Conservation (phyloP, 345 rosid genomes). For the Carallia pectinifolia region DNA sequence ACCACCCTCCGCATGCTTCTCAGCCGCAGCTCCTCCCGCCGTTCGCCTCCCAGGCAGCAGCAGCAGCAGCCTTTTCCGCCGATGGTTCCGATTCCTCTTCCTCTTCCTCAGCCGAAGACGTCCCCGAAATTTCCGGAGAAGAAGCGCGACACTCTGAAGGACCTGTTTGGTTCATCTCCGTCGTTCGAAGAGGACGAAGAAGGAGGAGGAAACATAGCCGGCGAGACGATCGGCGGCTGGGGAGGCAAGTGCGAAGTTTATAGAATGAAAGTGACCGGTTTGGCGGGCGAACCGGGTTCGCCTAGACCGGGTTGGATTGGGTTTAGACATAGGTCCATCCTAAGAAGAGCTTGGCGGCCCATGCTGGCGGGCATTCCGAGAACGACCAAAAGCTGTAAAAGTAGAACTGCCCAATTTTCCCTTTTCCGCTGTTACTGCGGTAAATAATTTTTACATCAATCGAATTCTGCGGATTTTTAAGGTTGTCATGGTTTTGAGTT, state of each 20-base stretch:
- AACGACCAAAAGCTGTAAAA: not conserved
- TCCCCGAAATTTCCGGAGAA: conserved; percentile 20
- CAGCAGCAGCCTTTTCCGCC: not conserved
- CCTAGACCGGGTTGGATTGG: conserved; percentile 64
- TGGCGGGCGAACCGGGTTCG: conserved; percentile 33
- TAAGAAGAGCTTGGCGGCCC: conserved; percentile 80
- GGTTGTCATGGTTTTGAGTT: too few relatives aligned
- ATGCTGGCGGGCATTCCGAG: conserved; percentile 62
- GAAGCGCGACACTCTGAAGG: conserved; percentile 51
- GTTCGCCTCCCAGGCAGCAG: conserved; percentile 26
- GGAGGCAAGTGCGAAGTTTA: conserved; percentile 23
- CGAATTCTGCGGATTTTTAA: too few relatives aligned
- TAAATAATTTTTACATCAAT: too few relatives aligned
- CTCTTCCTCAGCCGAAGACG: too few relatives aligned
- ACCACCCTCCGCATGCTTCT: conserved; percentile 79
- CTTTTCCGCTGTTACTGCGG: too few relatives aligned
- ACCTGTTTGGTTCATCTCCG: conserved; percentile 58
- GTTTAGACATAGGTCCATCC: conserved; percentile 50
- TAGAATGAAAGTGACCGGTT: conserved; percentile 25
- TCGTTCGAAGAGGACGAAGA: conserved; percentile 25
- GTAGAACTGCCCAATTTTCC: too few relatives aligned
- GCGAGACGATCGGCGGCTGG: conserved; percentile 16
- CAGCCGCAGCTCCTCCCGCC: conserved; percentile 39
- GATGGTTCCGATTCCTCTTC: conserved; percentile 12
- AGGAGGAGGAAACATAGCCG: conserved; percentile 14